Conservation (phyloP, 108 stramenopile genomes). For the Chaetoceros muelleri region DNA sequence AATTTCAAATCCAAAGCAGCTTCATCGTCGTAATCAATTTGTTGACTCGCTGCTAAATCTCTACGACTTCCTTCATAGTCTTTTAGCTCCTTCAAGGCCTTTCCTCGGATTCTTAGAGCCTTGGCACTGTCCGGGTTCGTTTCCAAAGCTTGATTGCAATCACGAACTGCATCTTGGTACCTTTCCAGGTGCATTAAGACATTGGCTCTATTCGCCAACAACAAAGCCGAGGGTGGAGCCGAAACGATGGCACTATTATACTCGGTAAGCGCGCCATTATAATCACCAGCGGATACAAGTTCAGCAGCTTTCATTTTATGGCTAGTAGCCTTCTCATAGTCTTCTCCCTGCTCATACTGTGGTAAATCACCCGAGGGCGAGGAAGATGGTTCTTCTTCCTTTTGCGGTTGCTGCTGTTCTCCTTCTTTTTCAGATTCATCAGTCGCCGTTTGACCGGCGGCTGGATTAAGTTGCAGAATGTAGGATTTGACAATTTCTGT, state of each 20-base stretch:
- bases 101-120: conserved; percentile 67
- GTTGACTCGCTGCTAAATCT: conserved; percentile 59
- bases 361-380: conserved; percentile 26
- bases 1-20: conserved; percentile 61
- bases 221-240: conserved; percentile 65
- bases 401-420: conserved; percentile 5
- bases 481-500: not conserved
- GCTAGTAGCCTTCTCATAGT: conserved; percentile 48
- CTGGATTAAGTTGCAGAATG: not conserved
- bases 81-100: conserved; percentile 21
- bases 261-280: conserved; percentile 44
- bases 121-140: conserved; percentile 83
- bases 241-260: conserved; percentile 62
- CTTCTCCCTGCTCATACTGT: conserved; percentile 51
- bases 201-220: conserved; percentile 78
- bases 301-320: conserved; percentile 66
- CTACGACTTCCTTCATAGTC: conserved; percentile 41
- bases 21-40: conserved; percentile 80
- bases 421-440: not conserved
- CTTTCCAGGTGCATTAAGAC: conserved; percentile 45
- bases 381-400: conserved; percentile 1
- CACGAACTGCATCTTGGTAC: conserved; percentile 47
- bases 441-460: not conserved
- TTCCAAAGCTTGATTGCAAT: conserved; percentile 65
- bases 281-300: conserved; percentile 36